A percentile compares a stretch with the other conserved stretches of the same genome.
phyloP scores from a whole-genome alignment of 2,329 filamentous ascomycete genomes.

The Zasmidium angulare region DNA sequence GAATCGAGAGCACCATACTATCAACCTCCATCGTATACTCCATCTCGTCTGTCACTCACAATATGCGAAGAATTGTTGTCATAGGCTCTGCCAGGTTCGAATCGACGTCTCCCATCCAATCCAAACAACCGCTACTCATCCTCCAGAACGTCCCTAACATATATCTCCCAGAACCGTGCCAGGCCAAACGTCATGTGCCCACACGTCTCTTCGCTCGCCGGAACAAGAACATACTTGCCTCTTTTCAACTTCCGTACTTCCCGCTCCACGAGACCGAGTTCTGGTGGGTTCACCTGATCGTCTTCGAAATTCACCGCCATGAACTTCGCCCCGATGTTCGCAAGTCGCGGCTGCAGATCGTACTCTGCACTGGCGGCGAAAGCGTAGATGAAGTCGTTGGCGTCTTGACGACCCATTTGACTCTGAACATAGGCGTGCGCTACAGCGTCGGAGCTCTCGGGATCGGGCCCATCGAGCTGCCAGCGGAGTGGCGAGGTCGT shows the following conservation, averaged over 20 bases:
- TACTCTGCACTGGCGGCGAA: constrained; percentile 9
- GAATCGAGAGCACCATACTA: no score
- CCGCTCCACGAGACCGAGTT: constrained; percentile 5
- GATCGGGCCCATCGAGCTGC: constrained; percentile 1
- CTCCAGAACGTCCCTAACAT: background rate
- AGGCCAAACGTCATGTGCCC: background rate
- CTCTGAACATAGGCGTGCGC: background rate
- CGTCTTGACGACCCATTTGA: background rate
- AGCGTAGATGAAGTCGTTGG: constrained; percentile 8
- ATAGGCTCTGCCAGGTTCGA: no score
- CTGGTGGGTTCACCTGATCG: constrained; percentile 9
- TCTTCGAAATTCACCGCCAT: constrained; percentile 7
- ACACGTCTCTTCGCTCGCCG: background rate
- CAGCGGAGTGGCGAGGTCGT: constrained; percentile 4
- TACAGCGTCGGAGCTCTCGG: constrained; percentile 4
- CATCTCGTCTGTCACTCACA: no score
- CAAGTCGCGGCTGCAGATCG: constrained; percentile 4
- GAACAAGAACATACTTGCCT: constrained; percentile 1
- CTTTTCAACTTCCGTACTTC: constrained; percentile 4
- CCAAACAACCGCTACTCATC: no score
- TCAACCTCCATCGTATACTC: no score
- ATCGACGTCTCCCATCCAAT: no score
- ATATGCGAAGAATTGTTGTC: no score
- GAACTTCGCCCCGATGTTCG: constrained; percentile 1
- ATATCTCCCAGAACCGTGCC: background rate